Conservation (phyloP, 2,329 filamentous ascomycete species). For the Sarocladium oryzae region DNA sequence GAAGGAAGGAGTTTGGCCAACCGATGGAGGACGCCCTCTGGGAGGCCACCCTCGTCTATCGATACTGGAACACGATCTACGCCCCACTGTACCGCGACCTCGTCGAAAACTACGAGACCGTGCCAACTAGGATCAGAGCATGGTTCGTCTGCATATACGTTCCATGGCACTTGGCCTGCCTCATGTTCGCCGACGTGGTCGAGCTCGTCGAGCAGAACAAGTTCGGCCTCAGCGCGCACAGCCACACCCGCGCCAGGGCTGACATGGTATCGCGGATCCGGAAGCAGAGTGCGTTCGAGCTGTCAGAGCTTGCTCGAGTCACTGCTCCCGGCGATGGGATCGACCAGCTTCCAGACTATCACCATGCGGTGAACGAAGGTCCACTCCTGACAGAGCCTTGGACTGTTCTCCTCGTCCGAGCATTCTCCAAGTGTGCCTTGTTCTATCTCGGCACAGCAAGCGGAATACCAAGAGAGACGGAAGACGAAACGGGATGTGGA, state of each 20-base stretch:
- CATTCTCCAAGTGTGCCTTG: conserved; percentile 41
- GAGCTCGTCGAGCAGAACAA: conserved; percentile 38
- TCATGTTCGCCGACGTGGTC: conserved; percentile 49
- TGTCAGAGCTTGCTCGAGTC: conserved; percentile 42
- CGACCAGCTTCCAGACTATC: conserved; percentile 34
- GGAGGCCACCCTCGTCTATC: conserved; percentile 42
- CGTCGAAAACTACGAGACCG: conserved; percentile 38
- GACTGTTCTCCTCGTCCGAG: conserved; percentile 48
- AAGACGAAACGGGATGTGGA: conserved; percentile 15
- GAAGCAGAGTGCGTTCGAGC: conserved; percentile 34
- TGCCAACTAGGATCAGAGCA: conserved; percentile 48
- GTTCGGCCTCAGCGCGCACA: conserved; percentile 21
- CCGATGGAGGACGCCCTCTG: conserved; percentile 43
- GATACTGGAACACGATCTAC: conserved; percentile 48
- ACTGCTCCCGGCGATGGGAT: conserved; percentile 29
- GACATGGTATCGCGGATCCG: conserved; percentile 34
- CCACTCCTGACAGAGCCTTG: conserved; percentile 54
- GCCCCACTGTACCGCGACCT: conserved; percentile 47
- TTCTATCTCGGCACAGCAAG: conserved; percentile 30
- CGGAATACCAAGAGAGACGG: conserved; percentile 20
- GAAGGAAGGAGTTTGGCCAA: conserved; percentile 28
- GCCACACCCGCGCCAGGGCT: conserved; percentile 19
- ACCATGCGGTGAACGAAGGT: conserved; percentile 46
- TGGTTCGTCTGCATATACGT: conserved; percentile 53
- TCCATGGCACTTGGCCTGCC: conserved; percentile 51